Conservation (phyloP, 306 rosid species). For the Carpinus fangiana region DNA sequence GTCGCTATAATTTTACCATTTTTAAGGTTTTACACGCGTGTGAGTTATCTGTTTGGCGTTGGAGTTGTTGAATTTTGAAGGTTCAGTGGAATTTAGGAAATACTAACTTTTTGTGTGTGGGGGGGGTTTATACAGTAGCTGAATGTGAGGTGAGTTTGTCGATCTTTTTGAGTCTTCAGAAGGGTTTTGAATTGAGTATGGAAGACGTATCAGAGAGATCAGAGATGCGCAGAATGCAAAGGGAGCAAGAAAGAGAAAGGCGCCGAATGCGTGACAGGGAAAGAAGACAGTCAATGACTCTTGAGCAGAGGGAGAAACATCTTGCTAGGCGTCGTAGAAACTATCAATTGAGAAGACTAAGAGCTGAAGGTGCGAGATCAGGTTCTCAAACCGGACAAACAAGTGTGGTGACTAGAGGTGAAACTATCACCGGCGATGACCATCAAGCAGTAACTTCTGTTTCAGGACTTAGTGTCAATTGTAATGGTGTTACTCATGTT, state of each 20-base stretch:
- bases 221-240: constrained; percentile 45
- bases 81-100: not conserved
- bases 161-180: constrained; percentile 9
- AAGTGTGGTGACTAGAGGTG: constrained; percentile 28
- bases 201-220: constrained; percentile 44
- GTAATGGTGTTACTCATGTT: constrained; percentile 12
- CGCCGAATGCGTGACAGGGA: constrained; percentile 73
- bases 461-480: constrained; percentile 19
- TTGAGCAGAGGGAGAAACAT: constrained; percentile 80
- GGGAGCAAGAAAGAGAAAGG: constrained; percentile 76
- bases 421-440: constrained; percentile 41
- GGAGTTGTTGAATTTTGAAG: not conserved
- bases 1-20: not conserved
- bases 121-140: not conserved
- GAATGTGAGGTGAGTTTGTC: not conserved
- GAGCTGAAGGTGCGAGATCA: constrained; percentile 45
- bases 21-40: not conserved
- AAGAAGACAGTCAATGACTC: constrained; percentile 78
- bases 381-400: constrained; percentile 31
- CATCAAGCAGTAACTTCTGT: constrained; percentile 25
- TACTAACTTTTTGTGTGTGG: not conserved
- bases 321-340: constrained; percentile 85
- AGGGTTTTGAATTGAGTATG: constrained; percentile 29
- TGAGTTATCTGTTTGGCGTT: not conserved
- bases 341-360: constrained; percentile 70